phyloP scores from a whole-genome alignment of 805 yeast genomes.

The Saccharomycopsis fodiens region DNA sequence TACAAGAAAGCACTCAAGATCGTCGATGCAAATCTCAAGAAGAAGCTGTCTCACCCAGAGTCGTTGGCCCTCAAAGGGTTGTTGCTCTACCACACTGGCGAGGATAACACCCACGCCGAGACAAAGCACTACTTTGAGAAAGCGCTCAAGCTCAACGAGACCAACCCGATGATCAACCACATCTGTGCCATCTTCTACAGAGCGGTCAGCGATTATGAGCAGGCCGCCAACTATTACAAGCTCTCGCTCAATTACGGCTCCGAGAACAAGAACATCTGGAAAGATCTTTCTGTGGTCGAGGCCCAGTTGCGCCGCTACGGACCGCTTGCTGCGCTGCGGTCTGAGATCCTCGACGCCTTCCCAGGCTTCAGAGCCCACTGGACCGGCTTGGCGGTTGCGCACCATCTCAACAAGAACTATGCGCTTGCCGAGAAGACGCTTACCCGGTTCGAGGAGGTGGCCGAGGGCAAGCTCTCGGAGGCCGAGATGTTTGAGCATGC shows the following conservation, averaged over 20 bases:
- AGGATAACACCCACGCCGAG: constrained; percentile 31
- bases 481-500: constrained; percentile 70
- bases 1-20: constrained; percentile 78
- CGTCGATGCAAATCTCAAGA: constrained; percentile 69
- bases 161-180: constrained; percentile 72
- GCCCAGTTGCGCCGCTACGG: constrained; percentile 72
- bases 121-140: constrained; percentile 40
- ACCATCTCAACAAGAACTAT: constrained; percentile 63
- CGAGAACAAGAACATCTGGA: constrained; percentile 65
- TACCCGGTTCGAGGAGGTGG: constrained; percentile 64
- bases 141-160: constrained; percentile 52
- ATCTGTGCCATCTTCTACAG: constrained; percentile 80
- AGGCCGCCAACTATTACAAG: constrained; percentile 72
- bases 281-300: constrained; percentile 77
- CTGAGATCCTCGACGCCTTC: constrained; percentile 57
- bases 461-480: constrained; percentile 59
- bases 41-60: constrained; percentile 68
- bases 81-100: constrained; percentile 41
- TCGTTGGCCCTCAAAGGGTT: constrained; percentile 83
- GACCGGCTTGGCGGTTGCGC: constrained; percentile 84
- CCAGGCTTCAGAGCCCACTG: constrained; percentile 86
- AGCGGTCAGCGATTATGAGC: constrained; percentile 56
- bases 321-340: constrained; percentile 55
- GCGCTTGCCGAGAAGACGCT: constrained; percentile 65
- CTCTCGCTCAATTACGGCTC: constrained; percentile 73